Evolutionary conservation across 192 early-diverging fungal genomes (phyloP).

Genomic region (Coemansia sp.): DNA sequence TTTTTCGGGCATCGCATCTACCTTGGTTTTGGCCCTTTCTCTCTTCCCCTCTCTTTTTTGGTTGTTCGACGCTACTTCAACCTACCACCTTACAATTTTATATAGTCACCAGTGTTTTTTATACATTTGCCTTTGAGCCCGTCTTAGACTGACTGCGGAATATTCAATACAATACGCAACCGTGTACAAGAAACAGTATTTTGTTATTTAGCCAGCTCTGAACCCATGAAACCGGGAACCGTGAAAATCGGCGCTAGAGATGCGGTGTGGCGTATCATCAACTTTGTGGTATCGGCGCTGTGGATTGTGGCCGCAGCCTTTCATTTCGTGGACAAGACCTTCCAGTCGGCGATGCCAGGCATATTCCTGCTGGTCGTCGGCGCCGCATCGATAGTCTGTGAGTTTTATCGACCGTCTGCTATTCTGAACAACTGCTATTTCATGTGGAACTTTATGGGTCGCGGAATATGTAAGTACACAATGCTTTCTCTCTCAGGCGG

Average conservation of each 20-base stretch:
- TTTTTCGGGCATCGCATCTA: not conserved
- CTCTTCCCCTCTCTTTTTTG: not conserved
- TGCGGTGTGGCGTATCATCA: conserved; percentile 44
- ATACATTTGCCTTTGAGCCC: not conserved
- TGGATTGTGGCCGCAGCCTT: conserved; percentile 45
- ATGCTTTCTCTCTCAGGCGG: not conserved
- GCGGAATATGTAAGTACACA: conserved; percentile 36
- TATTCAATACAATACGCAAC: not conserved
- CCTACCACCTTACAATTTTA: not conserved
- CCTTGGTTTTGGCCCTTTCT: not conserved
- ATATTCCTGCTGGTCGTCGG: conserved; percentile 40
- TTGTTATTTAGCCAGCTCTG: not conserved
- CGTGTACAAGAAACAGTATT: not conserved
- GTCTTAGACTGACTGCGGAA: not conserved
- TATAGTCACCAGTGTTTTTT: not conserved
- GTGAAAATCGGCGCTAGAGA: conserved; percentile 6
- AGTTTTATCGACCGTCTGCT: conserved; percentile 41
- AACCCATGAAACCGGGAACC: conserved; percentile 13
- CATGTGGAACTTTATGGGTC: conserved; percentile 56
- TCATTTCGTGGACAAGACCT: conserved; percentile 37
- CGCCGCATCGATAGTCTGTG: conserved; percentile 33
- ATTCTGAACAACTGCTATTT: conserved; percentile 49
- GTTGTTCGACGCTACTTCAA: not conserved
- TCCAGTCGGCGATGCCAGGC: conserved; percentile 44
- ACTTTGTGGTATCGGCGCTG: conserved; percentile 42